Evolutionary conservation across 192 early-diverging fungal genomes (phyloP).

Genomic region (Haplosporangium gracile): DNA sequence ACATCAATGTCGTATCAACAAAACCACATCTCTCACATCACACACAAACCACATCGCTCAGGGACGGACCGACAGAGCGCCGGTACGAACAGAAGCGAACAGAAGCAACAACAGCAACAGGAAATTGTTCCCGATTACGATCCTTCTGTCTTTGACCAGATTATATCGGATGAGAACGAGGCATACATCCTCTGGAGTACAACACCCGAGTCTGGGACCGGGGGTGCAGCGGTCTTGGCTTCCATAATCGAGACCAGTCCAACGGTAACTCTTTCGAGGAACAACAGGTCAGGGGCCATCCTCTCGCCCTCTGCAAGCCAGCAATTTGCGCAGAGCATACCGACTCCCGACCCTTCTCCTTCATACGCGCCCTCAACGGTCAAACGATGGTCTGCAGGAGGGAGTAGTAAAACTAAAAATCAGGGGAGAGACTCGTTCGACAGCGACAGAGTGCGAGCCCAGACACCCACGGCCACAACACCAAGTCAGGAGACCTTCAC

Average conservation of each 20-base stretch:
- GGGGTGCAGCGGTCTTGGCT: neutral
- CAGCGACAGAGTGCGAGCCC: neutral
- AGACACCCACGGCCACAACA: neutral
- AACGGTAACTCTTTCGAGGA: neutral
- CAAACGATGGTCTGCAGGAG: constrained; percentile 48
- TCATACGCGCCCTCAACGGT: constrained; percentile 2
- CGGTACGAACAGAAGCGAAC: neutral
- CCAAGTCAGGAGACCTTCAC: neutral
- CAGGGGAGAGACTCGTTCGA: constrained; percentile 1
- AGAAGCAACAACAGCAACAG: neutral
- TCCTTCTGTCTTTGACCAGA: constrained; percentile 36
- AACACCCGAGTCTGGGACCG: neutral
- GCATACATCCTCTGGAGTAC: constrained; percentile 46
- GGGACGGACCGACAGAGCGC: neutral
- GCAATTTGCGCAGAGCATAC: neutral
- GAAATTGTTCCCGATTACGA: constrained; percentile 16
- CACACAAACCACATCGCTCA: constrained; percentile 10
- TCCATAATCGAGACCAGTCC: neutral
- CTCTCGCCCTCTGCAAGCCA: neutral
- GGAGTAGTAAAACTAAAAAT: neutral
- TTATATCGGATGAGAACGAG: constrained; percentile 40
- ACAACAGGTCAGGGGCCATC: neutral
- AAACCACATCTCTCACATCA: neutral
- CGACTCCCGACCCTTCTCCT: constrained; percentile 5
- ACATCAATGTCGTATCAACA: too few relatives aligned